Evolutionary conservation across 371 early-diverging fungal genomes (phyloP), one percentile per base, ranked within the genome.

Genomic region (Mortierella sp.): DNA sequence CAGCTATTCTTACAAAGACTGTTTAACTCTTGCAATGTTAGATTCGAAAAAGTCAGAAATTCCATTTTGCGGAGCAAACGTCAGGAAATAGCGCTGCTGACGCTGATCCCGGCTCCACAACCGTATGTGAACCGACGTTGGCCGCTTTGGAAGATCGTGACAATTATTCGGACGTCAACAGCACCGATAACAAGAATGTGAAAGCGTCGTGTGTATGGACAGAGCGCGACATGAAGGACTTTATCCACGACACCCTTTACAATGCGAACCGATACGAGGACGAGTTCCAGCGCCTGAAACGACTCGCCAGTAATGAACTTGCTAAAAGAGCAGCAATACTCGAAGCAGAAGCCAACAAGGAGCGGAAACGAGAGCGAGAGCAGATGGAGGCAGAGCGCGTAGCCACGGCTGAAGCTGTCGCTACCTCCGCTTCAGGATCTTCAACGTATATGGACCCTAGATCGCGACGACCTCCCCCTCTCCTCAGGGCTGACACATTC

Each of bases 231-330:
- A 47, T 70, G 50, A 64, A 47, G 39, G 46, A 49, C 7, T 76
- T 76, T 50, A 52, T 70, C 24, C 70, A 70, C 24, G 59, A 70
- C 42, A 60, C 70, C 0, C 70, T 76, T 11, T 70, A 76, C 43
- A 61, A 70, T 24, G 70, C 61, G 9, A 70, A 76, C 39, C 66
- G 70, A 32, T 76, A 76, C 15, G 78, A 76, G 50, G 66, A 76
- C n/a, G 78, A 76, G 15, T 70, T 37, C 23, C 78, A 61, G 37
- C 46, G 47, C 14, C 50, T 76, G 27, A 70, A 51, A n/a, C 51
- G 66, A 32, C 78, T 76, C 17, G 56, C 62, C 19, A 52, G 62
- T 14, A 51, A 61, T 21, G 78, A 76, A 17, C 49, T 50, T 1
- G 54, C 66, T 11, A 76, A 76, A 31, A 60, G 61, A 19, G 57